These are phyloP conservation scores for Heliosperma pusillum DNA, from an alignment of 148 eudicot genomes.

Conservation along the genomic window DNA sequence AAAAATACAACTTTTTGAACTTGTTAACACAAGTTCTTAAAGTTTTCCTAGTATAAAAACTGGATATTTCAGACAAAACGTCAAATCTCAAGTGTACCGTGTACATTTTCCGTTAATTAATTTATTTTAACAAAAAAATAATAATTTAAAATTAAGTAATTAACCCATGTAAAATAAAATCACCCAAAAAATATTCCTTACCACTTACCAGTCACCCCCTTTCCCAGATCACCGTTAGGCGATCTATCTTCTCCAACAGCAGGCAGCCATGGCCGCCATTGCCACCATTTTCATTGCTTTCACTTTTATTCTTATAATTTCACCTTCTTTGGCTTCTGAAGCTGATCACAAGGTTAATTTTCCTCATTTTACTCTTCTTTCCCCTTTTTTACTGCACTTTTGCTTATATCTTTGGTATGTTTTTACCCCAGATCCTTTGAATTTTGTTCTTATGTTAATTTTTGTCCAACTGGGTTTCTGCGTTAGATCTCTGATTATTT, in stretches of 20 bases:
- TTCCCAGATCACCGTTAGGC: neutral
- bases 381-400: neutral
- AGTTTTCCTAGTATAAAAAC: no score
- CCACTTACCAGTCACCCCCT: neutral
- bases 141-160: no score
- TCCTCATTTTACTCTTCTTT: neutral
- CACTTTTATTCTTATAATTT: slow-evolving; percentile 31
- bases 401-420: neutral
- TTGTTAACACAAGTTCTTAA: no score
- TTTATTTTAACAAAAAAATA: neutral
- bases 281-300: slow-evolving; percentile 22
- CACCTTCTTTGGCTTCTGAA: slow-evolving; percentile 50
- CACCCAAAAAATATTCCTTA: no score
- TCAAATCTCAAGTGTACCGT: no score
- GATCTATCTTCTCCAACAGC: neutral
- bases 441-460: neutral
- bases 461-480: no score
- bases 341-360: slow-evolving; percentile 61
- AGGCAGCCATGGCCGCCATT: slow-evolving; percentile 30
- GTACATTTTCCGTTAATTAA: no score
- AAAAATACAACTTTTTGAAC: no score
- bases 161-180: neutral
- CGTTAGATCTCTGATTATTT: slow-evolving; percentile 5
- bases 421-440: slow-evolving; percentile 5
- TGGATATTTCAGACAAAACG: no score